A percentile compares a stretch with the other conserved stretches of the same genome.
Conservation (phyloP, 129 eudicot species). For the Flaveria brownii region DNA sequence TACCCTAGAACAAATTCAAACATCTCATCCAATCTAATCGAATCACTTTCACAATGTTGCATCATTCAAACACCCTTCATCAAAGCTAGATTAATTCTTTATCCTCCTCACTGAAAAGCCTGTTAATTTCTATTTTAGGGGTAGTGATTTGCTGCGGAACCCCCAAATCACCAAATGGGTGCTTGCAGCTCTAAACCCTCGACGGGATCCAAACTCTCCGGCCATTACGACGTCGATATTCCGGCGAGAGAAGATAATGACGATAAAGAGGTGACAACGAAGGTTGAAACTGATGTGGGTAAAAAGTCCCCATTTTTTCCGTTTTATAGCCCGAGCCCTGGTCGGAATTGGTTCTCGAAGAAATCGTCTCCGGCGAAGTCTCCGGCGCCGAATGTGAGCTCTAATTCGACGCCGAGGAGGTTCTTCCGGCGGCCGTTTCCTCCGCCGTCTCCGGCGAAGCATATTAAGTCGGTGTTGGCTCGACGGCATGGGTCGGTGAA, state of each 20-base stretch:
- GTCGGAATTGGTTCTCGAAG: slow-evolving; percentile 64
- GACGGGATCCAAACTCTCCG: slow-evolving; percentile 38
- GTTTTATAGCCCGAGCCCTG: slow-evolving; percentile 87
- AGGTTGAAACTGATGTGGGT: slow-evolving; percentile 1
- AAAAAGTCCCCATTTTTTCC: slow-evolving; percentile 64
- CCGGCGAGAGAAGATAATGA: slow-evolving; percentile 22
- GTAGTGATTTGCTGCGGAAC: background rate
- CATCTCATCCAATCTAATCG: slow-evolving; percentile 9
- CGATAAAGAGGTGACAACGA: background rate
- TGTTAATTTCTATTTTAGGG: slow-evolving; percentile 20
- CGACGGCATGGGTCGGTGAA: slow-evolving; percentile 77
- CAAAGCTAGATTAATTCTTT: no score
- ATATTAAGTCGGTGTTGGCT: slow-evolving; percentile 64
- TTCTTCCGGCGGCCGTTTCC: slow-evolving; percentile 75
- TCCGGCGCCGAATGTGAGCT: slow-evolving; percentile 60
- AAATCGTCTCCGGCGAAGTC: slow-evolving; percentile 69
- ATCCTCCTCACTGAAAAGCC: background rate
- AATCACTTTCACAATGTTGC: no score
- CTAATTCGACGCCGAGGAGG: slow-evolving; percentile 63
- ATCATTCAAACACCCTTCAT: no score
- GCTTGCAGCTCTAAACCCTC: slow-evolving; percentile 63
- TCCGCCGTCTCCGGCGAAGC: slow-evolving; percentile 97
- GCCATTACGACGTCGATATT: slow-evolving; percentile 30
- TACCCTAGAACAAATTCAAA: slow-evolving; percentile 38
- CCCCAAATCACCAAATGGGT: slow-evolving; percentile 45